Base-by-base conservation (phyloP, 2,329 filamentous ascomycete genomes). In the Ceratocystis variospora region DNA sequence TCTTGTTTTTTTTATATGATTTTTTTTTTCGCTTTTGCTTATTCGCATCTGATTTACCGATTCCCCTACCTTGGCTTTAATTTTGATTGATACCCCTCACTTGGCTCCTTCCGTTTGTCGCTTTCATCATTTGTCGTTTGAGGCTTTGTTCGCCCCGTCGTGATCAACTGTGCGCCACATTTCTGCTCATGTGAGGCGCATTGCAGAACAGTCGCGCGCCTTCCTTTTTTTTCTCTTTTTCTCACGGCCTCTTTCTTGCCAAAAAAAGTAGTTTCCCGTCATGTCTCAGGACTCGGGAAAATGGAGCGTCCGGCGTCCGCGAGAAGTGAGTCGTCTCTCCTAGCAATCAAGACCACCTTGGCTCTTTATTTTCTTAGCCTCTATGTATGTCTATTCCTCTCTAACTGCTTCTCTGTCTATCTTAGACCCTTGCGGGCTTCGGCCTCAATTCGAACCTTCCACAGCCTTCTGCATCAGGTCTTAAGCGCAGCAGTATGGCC, bases 251-350 rank as follows among this genome's bases (percentile, higher is more conserved):
- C 7, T 53, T 15, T 6, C 31, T 31, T n/a, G 15, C n/a, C 25
- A 25, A 25, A 25, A 17, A 0, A n/a, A 44, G 46, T 53, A 55
- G 7, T 31, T 57, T 45, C 59, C 63, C 63, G 64, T 15, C 73
- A 95, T 95, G 90, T 90, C 90, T 78, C 89, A 94, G 78, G 90
- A 95, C 73, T 85, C 86, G 69, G 89, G 88, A 73, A 80, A 94
- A 74, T 96, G 93, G 83, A 96, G 91, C 73, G 90, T 95, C 75
- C 90, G 90, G 77, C 87, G 92, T 73, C 88, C 89, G 71, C 85
- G 93, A 81, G 92, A 96, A 83, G 91, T 95, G 81, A 75, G 83
- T 68, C 37, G 48, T 63, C 65, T 65, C 66, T 66, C 68, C 67
- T 64, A 44, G 19, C 12, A 5, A 31, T 37, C 22, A 25, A 25